These are phyloP conservation scores for Lojkania enalia DNA, from an alignment of 2,329 filamentous ascomycete genomes.

Conservation along the genomic window DNA sequence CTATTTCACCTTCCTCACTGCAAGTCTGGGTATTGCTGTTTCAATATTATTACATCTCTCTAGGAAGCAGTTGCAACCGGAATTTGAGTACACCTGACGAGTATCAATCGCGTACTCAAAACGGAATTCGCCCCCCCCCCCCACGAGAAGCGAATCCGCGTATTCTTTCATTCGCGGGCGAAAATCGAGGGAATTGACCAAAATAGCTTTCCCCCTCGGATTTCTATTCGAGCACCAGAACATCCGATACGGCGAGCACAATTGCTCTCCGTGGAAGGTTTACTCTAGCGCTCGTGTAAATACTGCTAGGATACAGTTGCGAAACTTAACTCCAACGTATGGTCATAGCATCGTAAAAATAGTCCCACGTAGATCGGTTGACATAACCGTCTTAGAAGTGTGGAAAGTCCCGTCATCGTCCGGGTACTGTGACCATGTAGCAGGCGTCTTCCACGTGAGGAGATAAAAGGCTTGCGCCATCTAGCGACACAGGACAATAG, in stretches of 20 bases:
- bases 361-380: background rate
- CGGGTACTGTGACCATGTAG: too few relatives aligned
- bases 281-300: conserved; percentile 11
- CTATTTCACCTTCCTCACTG: conserved; percentile 11
- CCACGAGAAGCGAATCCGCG: background rate
- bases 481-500: background rate
- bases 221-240: conserved; percentile 5
- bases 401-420: too few relatives aligned
- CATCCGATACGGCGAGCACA: conserved; percentile 2
- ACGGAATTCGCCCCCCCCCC: conserved; percentile 11
- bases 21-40: conserved; percentile 7
- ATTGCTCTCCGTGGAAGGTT: conserved; percentile 4
- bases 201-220: conserved; percentile 19
- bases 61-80: conserved; percentile 8
- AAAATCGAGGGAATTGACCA: conserved; percentile 12
- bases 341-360: conserved; percentile 5
- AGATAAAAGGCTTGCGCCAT: conserved; percentile 9
- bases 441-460: conserved; percentile 20
- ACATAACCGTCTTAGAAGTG: too few relatives aligned
- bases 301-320: conserved; percentile 1
- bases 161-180: conserved; percentile 1
- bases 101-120: conserved; percentile 29
- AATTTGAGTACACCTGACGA: conserved; percentile 11
- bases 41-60: conserved; percentile 14
- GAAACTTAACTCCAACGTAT: conserved; percentile 1